These are phyloP conservation scores for Euphorbia pulcherrima DNA, from an alignment of 345 rosid species.

Conservation along the genomic window DNA sequence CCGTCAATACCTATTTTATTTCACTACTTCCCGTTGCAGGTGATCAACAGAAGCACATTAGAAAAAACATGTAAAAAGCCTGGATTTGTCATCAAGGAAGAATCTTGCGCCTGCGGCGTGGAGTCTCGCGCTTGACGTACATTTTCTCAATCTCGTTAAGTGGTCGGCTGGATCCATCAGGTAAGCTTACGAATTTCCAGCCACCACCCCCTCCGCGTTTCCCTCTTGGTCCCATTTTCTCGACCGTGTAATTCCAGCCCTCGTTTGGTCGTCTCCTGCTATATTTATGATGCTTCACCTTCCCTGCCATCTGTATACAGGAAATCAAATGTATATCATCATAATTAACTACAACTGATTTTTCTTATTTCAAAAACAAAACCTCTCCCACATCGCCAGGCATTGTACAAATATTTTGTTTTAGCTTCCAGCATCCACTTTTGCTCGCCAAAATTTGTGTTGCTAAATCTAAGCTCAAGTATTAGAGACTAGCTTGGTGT, in stretches of 20 bases:
- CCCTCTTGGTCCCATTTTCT: conserved; percentile 71
- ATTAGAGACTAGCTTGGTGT: too few species aligned
- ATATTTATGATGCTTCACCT: conserved; percentile 80
- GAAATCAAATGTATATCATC: conserved; percentile 5
- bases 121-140: conserved; percentile 80
- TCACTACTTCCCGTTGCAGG: not conserved
- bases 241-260: conserved; percentile 86
- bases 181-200: conserved; percentile 89
- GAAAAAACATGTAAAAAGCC: not conserved
- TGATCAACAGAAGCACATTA: conserved; percentile 8
- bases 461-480: not conserved
- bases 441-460: not conserved
- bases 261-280: conserved; percentile 72
- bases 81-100: conserved; percentile 50
- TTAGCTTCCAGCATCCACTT: not conserved
- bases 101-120: conserved; percentile 69
- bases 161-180: conserved; percentile 85
- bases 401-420: not conserved
- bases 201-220: conserved; percentile 91
- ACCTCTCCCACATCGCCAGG: not conserved
- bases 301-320: conserved; percentile 55
- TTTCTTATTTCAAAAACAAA: not conserved
- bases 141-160: conserved; percentile 75
- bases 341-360: not conserved
- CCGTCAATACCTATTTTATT: not conserved